Percentiles rank a stretch among this genome's conserved stretches.
phyloP scores from a whole-genome alignment of 2,329 filamentous ascomycete genomes.

The Fusarium torulosum region DNA sequence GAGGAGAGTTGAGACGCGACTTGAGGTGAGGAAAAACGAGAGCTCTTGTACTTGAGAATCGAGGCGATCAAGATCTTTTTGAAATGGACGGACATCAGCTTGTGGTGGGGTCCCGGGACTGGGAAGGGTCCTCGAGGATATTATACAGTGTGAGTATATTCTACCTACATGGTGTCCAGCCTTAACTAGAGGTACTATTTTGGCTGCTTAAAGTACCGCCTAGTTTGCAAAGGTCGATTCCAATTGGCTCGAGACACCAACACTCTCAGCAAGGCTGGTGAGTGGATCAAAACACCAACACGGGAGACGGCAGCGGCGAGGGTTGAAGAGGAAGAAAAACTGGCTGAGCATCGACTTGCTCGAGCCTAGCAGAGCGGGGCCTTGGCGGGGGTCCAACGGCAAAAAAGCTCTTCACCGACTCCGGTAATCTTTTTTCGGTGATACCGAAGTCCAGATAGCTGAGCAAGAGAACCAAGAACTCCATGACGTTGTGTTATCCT shows the following conservation, averaged over 20 bases:
- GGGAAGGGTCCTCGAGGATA: slow-evolving; percentile 7
- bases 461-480: neutral
- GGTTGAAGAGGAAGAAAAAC: slow-evolving; percentile 18
- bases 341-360: slow-evolving; percentile 11
- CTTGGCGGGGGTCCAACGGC: slow-evolving; percentile 6
- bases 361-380: slow-evolving; percentile 25
- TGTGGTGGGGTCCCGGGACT: slow-evolving; percentile 27
- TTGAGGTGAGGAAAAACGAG: slow-evolving; percentile 8
- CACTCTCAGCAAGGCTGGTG: slow-evolving; percentile 34
- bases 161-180: slow-evolving; percentile 11
- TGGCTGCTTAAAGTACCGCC: slow-evolving; percentile 19
- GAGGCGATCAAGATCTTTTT: slow-evolving; percentile 38
- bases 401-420: slow-evolving; percentile 28
- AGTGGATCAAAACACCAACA: slow-evolving; percentile 39
- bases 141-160: slow-evolving; percentile 26
- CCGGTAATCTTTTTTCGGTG: slow-evolving; percentile 22
- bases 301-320: slow-evolving; percentile 23
- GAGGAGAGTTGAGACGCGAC: slow-evolving; percentile 11
- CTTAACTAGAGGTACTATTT: slow-evolving; percentile 25
- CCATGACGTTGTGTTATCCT: slow-evolving; percentile 17
- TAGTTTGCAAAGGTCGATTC: neutral
- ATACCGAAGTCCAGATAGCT: slow-evolving; percentile 11
- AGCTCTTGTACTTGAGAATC: slow-evolving; percentile 31
- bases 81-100: slow-evolving; percentile 21
- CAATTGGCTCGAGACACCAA: slow-evolving; percentile 23